Conservation (phyloP, 805 yeast genomes). For the Metschnikowia santaceciliae region DNA sequence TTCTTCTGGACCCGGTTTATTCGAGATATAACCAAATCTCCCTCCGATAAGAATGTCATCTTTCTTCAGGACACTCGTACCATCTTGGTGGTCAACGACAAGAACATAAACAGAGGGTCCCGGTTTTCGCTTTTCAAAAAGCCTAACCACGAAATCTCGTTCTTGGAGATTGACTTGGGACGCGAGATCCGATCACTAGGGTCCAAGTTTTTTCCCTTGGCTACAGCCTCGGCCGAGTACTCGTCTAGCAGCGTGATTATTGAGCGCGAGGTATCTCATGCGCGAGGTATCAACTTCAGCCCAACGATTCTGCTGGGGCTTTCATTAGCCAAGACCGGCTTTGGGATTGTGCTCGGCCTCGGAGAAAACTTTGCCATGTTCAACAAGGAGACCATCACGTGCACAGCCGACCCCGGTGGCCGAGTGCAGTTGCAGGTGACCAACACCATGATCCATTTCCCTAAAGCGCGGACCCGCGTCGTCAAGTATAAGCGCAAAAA, state of each 20-base stretch:
- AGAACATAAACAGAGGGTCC: constrained; percentile 3
- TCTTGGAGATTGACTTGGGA: constrained; percentile 15
- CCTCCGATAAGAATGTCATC: constrained; percentile 5
- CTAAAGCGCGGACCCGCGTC: constrained; percentile 11
- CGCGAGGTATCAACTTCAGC: constrained; percentile 2
- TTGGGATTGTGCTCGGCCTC: constrained; percentile 7
- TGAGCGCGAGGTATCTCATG: constrained; percentile 11
- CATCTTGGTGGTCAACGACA: constrained; percentile 7
- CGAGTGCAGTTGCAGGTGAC: constrained; percentile 17
- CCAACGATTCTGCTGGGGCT: constrained; percentile 8
- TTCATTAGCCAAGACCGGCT: background rate
- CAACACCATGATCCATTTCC: constrained; percentile 15
- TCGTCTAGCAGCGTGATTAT: constrained; percentile 8
- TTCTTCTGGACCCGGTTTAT: constrained; percentile 11
- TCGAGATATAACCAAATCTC: background rate
- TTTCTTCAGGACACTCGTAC: constrained; percentile 11
- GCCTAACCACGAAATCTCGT: background rate
- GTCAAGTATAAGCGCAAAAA: constrained; percentile 5
- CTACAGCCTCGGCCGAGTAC: constrained; percentile 12
- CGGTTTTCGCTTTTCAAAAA: background rate
- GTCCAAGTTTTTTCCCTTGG: constrained; percentile 11
- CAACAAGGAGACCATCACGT: constrained; percentile 13
- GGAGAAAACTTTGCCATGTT: constrained; percentile 5
- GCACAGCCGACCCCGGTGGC: constrained; percentile 16
- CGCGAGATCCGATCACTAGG: constrained; percentile 7